Conservation (phyloP, 192 early-diverging fungal species). For the Podila verticillata region DNA sequence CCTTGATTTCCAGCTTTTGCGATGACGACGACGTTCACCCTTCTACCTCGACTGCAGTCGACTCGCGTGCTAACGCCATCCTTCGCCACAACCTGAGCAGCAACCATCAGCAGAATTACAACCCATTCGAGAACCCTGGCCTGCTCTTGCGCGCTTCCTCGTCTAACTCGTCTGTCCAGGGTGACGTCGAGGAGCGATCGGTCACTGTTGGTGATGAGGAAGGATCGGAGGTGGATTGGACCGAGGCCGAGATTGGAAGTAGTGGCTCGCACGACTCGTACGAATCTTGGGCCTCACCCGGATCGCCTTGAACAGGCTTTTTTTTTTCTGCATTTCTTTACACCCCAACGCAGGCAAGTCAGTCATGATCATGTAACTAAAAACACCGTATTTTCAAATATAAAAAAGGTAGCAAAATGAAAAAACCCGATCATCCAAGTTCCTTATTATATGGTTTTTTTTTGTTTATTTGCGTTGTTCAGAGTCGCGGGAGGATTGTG, state of each 20-base stretch:
- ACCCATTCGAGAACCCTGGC: conserved; percentile 35
- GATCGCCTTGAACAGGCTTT: background rate
- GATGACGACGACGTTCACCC: background rate
- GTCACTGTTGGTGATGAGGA: conserved; percentile 31
- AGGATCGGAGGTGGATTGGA: conserved; percentile 34
- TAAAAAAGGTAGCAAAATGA: background rate
- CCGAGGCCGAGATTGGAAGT: conserved; percentile 44
- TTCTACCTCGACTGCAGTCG: background rate
- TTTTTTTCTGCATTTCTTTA: background rate
- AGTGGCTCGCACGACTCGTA: conserved; percentile 40
- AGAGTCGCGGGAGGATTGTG: background rate
- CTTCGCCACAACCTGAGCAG: conserved; percentile 35
- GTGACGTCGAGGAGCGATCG: conserved; percentile 16
- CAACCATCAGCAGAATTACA: conserved; percentile 33
- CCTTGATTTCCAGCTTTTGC: conserved; percentile 6
- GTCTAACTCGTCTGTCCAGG: conserved; percentile 14
- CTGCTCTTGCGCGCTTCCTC: conserved; percentile 14
- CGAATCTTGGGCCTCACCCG: conserved; percentile 39
- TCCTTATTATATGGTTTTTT: too few species aligned
- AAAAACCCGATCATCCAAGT: background rate
- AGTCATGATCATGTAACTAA: background rate
- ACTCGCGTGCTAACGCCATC: conserved; percentile 27
- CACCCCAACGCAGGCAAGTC: background rate
- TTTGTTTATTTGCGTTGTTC: too few species aligned
- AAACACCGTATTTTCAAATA: background rate